Evolutionary conservation across 2,329 filamentous ascomycete species (phyloP), one percentile per base, ranked within the genome.

Genomic region (Colletotrichum sp.): DNA sequence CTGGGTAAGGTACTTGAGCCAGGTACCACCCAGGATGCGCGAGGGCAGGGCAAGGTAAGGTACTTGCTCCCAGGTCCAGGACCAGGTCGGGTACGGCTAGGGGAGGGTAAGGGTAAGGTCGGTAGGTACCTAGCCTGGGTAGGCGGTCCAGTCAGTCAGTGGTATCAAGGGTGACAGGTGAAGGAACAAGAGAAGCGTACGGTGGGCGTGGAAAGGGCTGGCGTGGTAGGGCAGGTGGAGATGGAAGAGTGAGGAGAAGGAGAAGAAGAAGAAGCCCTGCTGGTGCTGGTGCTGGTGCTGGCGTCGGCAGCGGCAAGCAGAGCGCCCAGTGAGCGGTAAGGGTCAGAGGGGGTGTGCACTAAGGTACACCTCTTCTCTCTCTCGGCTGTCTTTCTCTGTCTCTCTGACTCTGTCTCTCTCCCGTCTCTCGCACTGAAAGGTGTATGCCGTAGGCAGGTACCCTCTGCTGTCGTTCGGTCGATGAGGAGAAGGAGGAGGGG

Each of bases 1-100:
- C 30, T 69, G 67, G 55, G 67, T 69, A 69, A 63, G 73, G 72
- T 68, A 72, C 63, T 75, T 63, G 39, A 32, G 25, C 44, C 30
- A 19, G 32, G 69, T 64, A 44, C 39, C 32, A 34, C 59, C 30
- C 32, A 22, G 29, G 27, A 30, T 62, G 59, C 22, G 59, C 19
- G 44, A 70, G 71, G 67, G 63, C 22, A 44, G 22, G 36, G 22
- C 22, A 49, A 27, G 34, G 63, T 27, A 63, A 27, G 44, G 44
- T 49, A 49, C 44, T 52, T 52, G 44, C 44, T 52, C n/a, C 44
- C 11, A 52, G 44, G 44, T 52, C 44, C 44, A 52, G 44, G 44
- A 52, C 44, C 44, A 52, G 44, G 44, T 22, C 44, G 44, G 11
- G 44, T 52, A 52, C 44, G 44, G 44, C 44, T 52, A 52, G 44